Evolutionary conservation across 352 stramenopile genomes (phyloP).

Genomic region (Pythium chondricola): DNA sequence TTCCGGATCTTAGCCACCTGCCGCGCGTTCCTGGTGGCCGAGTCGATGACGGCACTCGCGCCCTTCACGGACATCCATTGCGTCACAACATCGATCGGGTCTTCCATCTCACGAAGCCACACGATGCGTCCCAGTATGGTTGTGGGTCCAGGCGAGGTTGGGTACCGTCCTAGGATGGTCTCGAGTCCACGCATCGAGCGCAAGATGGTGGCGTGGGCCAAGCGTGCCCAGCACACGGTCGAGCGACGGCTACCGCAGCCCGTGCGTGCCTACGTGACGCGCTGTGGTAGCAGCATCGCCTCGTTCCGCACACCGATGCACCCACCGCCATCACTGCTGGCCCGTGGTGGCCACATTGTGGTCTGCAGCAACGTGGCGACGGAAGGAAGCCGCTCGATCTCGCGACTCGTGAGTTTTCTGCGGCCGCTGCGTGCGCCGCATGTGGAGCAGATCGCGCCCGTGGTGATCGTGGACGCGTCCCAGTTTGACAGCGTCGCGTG

Average conservation of each 20-base stretch:
- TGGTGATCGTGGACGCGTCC: constrained; percentile 71
- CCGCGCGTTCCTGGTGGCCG: constrained; percentile 72
- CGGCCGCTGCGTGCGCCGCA: constrained; percentile 65
- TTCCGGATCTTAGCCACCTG: constrained; percentile 44
- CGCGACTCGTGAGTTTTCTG: constrained; percentile 70
- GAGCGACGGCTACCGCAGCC: constrained; percentile 53
- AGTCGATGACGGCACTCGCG: constrained; percentile 51
- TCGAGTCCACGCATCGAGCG: constrained; percentile 3
- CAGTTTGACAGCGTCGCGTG: constrained; percentile 63
- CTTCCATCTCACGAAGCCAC: not conserved
- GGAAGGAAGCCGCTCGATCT: constrained; percentile 56
- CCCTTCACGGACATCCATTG: too few relatives aligned
- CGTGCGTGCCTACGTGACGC: constrained; percentile 56
- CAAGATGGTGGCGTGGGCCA: constrained; percentile 47
- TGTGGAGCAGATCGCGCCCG: constrained; percentile 50
- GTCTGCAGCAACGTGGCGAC: constrained; percentile 75
- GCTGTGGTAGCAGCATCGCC: constrained; percentile 26
- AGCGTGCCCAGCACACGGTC: constrained; percentile 63
- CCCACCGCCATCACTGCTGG: constrained; percentile 36
- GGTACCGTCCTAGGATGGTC: not conserved
- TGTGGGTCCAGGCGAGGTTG: too few relatives aligned
- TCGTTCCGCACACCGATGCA: constrained; percentile 30
- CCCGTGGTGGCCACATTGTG: constrained; percentile 62
- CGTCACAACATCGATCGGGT: not conserved
- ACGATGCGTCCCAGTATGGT: constrained; percentile 1